Evolutionary conservation across 768 basidiomycete genomes (phyloP).

Genomic region (Podaxis sp.): DNA sequence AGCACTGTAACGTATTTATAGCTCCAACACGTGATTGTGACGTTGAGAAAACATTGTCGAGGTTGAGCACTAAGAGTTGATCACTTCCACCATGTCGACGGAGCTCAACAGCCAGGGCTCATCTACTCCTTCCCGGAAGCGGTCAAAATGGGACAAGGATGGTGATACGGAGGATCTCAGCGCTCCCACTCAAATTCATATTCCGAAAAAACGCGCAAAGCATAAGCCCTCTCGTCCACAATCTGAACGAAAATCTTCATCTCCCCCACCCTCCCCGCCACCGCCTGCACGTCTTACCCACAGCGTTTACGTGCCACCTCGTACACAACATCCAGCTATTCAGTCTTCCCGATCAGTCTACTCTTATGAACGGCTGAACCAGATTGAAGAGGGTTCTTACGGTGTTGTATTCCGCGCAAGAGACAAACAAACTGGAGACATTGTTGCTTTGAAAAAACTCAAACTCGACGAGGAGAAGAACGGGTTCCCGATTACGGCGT

Average conservation of each 20-base stretch:
- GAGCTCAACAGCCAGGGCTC: constrained; percentile 26
- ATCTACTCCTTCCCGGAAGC: constrained; percentile 61
- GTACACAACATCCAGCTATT: constrained; percentile 75
- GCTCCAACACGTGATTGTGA: background rate
- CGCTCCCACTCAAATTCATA: constrained; percentile 30
- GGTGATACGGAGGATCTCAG: constrained; percentile 29
- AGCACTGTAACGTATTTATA: background rate
- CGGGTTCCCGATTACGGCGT: constrained; percentile 95
- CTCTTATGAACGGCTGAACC: constrained; percentile 90
- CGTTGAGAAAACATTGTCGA: too few species aligned
- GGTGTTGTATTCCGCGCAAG: constrained; percentile 96
- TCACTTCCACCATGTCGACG: constrained; percentile 20
- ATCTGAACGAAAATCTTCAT: constrained; percentile 13
- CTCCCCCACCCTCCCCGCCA: constrained; percentile 16
- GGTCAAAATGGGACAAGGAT: constrained; percentile 72
- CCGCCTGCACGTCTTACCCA: constrained; percentile 28
- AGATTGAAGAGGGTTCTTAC: constrained; percentile 98
- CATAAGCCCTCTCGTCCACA: constrained; percentile 27
- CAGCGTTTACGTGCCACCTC: constrained; percentile 71
- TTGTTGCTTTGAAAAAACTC: constrained; percentile 95
- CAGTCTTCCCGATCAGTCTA: constrained; percentile 90
- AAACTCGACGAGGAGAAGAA: constrained; percentile 99
- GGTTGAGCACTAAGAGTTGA: background rate
- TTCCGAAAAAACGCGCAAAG: constrained; percentile 54
- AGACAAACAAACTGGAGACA: constrained; percentile 91